phyloP scores from a whole-genome alignment of 2,329 filamentous ascomycete genomes.

The Fusarium haematococcum region DNA sequence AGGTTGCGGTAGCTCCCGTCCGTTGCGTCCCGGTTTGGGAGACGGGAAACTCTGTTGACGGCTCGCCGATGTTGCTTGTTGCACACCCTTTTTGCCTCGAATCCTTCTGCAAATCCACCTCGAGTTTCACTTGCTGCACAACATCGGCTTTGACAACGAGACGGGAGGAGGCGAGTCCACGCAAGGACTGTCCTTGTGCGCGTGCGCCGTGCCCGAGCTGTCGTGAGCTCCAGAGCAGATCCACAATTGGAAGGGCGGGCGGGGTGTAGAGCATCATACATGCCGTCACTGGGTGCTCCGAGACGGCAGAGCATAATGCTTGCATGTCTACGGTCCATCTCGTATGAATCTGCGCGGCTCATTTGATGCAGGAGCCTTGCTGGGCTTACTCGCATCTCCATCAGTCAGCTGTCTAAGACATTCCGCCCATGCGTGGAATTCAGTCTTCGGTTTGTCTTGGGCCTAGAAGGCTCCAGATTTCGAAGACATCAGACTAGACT shows the following conservation, averaged over 20 bases:
- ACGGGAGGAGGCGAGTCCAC: slow-evolving; percentile 1
- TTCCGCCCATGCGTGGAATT: background rate
- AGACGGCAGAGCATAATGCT: background rate
- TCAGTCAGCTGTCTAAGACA: background rate
- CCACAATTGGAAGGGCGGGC: background rate
- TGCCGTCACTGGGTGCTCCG: background rate
- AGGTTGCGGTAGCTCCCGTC: slow-evolving; percentile 18
- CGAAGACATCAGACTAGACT: background rate
- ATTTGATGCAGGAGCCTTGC: background rate
- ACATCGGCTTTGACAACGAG: slow-evolving; percentile 3
- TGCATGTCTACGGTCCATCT: background rate
- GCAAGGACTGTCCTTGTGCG: slow-evolving; percentile 26
- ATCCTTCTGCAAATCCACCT: background rate
- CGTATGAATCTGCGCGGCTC: background rate
- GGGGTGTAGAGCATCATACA: background rate
- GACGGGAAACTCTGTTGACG: background rate
- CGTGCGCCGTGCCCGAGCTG: background rate
- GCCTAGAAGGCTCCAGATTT: background rate
- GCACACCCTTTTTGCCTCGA: background rate
- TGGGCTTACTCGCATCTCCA: background rate
- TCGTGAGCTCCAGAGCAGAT: background rate
- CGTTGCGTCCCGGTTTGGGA: background rate
- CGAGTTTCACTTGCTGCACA: slow-evolving; percentile 5
- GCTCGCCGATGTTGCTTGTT: background rate
- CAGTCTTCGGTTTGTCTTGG: background rate